phyloP scores from a whole-genome alignment of 2,329 filamentous ascomycete genomes.

The Fusarium transvaalense region DNA sequence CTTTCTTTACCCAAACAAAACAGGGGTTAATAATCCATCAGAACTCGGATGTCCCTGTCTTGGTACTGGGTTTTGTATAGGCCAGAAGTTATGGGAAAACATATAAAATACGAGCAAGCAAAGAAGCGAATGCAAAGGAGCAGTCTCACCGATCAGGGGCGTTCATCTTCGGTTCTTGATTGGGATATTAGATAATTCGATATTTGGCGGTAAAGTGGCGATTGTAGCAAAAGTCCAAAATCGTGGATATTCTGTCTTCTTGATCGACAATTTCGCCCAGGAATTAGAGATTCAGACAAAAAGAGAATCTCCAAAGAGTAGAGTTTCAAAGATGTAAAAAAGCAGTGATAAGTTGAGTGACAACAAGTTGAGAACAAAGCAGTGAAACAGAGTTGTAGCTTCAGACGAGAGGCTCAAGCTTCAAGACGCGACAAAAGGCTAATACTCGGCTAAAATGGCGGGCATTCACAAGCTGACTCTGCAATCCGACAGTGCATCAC shows the following conservation, averaged over 20 bases:
- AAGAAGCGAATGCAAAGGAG: neutral
- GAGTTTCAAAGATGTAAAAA: conserved; percentile 16
- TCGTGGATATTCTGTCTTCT: neutral
- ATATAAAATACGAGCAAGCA: neutral
- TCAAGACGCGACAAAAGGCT: conserved; percentile 42
- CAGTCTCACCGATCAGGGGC: conserved; percentile 66
- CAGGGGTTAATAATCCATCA: neutral
- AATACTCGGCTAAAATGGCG: conserved; percentile 47
- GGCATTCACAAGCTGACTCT: conserved; percentile 2
- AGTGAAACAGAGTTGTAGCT: conserved; percentile 26
- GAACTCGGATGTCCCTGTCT: neutral
- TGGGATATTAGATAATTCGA: conserved; percentile 8
- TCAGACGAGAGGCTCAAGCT: conserved; percentile 28
- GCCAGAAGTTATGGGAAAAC: neutral
- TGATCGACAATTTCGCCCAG: neutral
- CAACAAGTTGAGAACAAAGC: conserved; percentile 31
- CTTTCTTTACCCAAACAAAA: neutral
- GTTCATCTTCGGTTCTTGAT: conserved; percentile 60
- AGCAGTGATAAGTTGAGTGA: neutral
- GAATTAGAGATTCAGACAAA: neutral
- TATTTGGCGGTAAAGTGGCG: conserved; percentile 41
- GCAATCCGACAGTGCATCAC: neutral
- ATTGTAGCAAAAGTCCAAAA: conserved; percentile 26
- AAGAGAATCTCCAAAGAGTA: neutral
- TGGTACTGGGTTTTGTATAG: neutral